Conservation (phyloP, 306 rosid species). For the Malus sieversii region DNA sequence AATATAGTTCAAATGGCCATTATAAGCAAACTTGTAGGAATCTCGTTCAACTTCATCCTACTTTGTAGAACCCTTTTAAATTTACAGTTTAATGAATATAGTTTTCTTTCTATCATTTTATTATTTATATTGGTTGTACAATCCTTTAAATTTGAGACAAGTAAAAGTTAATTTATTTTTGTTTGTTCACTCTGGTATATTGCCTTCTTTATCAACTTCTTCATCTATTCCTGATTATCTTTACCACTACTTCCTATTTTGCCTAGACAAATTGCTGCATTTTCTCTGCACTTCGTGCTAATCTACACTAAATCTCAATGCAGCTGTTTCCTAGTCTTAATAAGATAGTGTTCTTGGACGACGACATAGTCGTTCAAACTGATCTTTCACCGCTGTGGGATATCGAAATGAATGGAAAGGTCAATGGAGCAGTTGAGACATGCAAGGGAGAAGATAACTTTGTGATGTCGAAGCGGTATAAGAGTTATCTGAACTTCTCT, state of each 20-base stretch:
- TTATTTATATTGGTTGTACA: no score
- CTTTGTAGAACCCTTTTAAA: no score
- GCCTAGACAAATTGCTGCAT: background rate
- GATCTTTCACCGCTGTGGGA: slow-evolving; percentile 99
- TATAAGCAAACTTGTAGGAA: no score
- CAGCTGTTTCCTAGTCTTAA: slow-evolving; percentile 93
- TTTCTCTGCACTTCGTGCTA: background rate
- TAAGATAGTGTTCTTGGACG: slow-evolving; percentile 93
- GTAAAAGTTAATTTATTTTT: no score
- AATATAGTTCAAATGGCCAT: no score
- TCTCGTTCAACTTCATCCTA: no score
- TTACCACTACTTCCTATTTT: background rate
- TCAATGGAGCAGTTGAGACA: slow-evolving; percentile 96
- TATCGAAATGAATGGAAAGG: slow-evolving; percentile 84
- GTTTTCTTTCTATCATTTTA: no score
- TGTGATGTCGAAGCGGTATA: slow-evolving; percentile 90
- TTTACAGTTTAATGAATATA: no score
- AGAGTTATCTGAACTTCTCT: slow-evolving; percentile 94
- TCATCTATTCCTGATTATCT: no score
- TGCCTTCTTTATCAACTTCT: no score
- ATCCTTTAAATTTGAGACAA: no score
- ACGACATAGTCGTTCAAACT: slow-evolving; percentile 88
- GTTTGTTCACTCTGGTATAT: no score
- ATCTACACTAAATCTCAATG: slow-evolving; percentile 14
- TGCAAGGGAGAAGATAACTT: slow-evolving; percentile 85